Conservation (phyloP, 2,329 filamentous ascomycete genomes). For the Fusarium coffeatum region DNA sequence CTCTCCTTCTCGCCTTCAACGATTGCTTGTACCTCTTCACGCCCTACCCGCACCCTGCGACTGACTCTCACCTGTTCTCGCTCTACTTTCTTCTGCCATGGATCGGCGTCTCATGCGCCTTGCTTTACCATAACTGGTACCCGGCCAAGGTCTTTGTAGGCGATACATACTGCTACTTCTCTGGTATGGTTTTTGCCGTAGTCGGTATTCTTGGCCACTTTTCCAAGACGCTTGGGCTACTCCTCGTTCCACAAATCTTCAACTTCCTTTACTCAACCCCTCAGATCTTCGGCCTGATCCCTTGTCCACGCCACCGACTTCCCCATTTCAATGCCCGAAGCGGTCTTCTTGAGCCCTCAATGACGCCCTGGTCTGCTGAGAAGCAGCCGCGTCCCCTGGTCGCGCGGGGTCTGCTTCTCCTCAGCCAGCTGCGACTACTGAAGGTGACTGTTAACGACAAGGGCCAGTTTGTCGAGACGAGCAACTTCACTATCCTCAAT, state of each 20-base stretch:
- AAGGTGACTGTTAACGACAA: conserved; percentile 74
- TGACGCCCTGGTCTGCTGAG: conserved; percentile 77
- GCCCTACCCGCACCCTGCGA: conserved; percentile 89
- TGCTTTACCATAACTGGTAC: conserved; percentile 94
- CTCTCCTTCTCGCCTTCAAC: conserved; percentile 84
- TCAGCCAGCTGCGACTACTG: conserved; percentile 76
- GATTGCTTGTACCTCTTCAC: conserved; percentile 88
- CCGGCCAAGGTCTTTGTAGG: conserved; percentile 95
- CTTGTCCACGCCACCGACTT: conserved; percentile 91
- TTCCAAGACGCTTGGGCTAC: conserved; percentile 91
- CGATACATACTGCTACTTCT: conserved; percentile 99
- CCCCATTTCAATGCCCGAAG: conserved; percentile 88
- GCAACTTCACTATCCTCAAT: conserved; percentile 93
- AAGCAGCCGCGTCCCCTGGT: conserved; percentile 76
- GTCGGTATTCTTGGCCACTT: conserved; percentile 98
- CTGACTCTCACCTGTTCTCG: conserved; percentile 95
- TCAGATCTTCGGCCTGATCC: conserved; percentile 89
- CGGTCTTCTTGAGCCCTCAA: conserved; percentile 86
- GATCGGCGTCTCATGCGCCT: conserved; percentile 87
- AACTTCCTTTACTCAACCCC: conserved; percentile 96
- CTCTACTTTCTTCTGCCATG: conserved; percentile 95
- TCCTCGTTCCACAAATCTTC: conserved; percentile 93
- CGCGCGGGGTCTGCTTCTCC: conserved; percentile 71
- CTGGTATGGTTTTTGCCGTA: conserved; percentile 98
- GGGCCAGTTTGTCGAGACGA: conserved; percentile 80